A percentile compares a stretch with the other conserved stretches of the same genome.
phyloP scores from a whole-genome alignment of 2,329 filamentous ascomycete species.

The Aspergillus brunneoviolaceus region DNA sequence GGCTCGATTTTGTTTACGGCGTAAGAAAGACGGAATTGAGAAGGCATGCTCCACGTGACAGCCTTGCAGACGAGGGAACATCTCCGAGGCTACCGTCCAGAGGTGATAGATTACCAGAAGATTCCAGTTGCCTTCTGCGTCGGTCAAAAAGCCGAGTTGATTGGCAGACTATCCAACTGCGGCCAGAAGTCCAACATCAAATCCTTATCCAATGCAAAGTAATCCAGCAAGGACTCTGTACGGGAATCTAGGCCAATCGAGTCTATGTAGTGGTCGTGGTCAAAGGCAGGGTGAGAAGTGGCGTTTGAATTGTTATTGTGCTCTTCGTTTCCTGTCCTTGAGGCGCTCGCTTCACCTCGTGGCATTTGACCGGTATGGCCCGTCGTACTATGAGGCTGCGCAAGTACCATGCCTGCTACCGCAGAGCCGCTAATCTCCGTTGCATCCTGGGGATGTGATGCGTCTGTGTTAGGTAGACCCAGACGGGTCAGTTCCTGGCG shows the following conservation, averaged over 20 bases:
- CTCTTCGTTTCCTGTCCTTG: neutral
- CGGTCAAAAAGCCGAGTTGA: neutral
- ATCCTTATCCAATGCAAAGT: constrained; percentile 21
- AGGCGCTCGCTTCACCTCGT: no score
- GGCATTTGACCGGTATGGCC: neutral
- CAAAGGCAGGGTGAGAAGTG: neutral
- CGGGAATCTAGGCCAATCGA: constrained; percentile 11
- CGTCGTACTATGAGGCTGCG: neutral
- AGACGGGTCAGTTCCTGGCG: constrained; percentile 18
- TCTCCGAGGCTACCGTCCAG: no score
- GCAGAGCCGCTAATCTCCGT: neutral
- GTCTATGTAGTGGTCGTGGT: neutral
- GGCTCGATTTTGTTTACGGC: no score
- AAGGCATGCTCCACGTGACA: no score
- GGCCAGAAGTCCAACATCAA: constrained; percentile 28
- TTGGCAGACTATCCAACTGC: constrained; percentile 29
- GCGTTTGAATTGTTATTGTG: neutral
- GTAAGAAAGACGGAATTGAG: no score
- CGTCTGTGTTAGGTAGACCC: neutral
- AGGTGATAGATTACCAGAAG: no score
- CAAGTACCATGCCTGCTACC: neutral
- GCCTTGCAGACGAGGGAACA: no score
- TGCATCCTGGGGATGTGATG: neutral
- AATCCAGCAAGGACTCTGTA: constrained; percentile 20
- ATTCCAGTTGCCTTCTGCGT: no score